A percentile compares a stretch with the other conserved stretches of the same genome.
Evolutionary conservation across 202 grass and related monocot species (phyloP).

Genomic region (Hordeum pubiflorum): DNA sequence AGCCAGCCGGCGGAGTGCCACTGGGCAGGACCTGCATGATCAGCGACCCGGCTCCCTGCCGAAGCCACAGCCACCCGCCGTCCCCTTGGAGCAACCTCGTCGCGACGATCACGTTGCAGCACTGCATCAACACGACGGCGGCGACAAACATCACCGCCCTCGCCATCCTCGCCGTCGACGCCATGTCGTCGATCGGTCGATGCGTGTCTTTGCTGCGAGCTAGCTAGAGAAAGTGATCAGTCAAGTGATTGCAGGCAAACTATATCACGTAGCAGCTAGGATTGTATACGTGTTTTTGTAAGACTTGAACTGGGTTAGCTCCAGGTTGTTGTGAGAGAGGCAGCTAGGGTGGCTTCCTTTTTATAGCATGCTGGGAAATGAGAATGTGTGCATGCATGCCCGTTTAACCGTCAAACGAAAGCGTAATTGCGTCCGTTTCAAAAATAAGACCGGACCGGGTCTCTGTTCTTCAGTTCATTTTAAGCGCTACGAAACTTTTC

Average conservation of each 20-base stretch:
- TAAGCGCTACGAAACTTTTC: not conserved
- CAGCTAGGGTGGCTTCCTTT: no score
- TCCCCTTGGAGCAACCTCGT: not conserved
- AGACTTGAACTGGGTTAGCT: not conserved
- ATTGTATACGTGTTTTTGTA: not conserved
- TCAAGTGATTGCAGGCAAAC: not conserved
- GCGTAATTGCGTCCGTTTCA: no score
- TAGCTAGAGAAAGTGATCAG: not conserved
- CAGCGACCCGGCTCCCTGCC: not conserved
- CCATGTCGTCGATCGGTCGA: not conserved
- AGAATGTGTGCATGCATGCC: no score
- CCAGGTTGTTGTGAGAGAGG: no score
- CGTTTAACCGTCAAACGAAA: no score
- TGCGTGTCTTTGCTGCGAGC: not conserved
- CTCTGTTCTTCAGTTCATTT: not conserved
- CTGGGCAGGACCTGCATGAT: not conserved
- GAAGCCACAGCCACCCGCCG: not conserved
- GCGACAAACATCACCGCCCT: not conserved
- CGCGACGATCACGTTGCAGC: not conserved
- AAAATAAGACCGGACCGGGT: not conserved
- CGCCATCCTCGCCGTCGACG: not conserved
- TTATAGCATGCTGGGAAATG: no score
- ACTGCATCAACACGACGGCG: not conserved
- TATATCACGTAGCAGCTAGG: not conserved
- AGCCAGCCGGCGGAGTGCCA: not conserved